A percentile compares a stretch with the other conserved stretches of the same genome.
phyloP scores from a whole-genome alignment of 2,329 filamentous ascomycete species.

The Pseudogymnoascus sp. region DNA sequence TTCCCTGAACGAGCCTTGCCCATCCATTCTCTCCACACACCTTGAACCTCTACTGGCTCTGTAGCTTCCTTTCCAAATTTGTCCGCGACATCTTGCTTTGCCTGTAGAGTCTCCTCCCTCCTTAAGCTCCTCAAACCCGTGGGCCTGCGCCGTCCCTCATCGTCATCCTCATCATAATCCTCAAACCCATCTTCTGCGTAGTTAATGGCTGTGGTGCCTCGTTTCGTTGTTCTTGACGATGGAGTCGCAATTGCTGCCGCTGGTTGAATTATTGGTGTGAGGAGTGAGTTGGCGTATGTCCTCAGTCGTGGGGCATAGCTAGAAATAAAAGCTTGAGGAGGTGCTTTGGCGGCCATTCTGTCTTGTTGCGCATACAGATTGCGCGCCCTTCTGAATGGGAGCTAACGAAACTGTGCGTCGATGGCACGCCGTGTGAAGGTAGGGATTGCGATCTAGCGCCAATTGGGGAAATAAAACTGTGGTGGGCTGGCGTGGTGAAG shows the following conservation, averaged over 20 bases:
- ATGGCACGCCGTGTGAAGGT: background rate
- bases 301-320: constrained; percentile 87
- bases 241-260: constrained; percentile 57
- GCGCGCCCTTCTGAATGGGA: background rate
- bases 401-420: background rate
- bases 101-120: constrained; percentile 61
- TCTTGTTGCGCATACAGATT: background rate
- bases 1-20: constrained; percentile 54
- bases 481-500: background rate
- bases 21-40: constrained; percentile 95
- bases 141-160: constrained; percentile 60
- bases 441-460: background rate
- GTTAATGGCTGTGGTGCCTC: constrained; percentile 92
- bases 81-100: constrained; percentile 58
- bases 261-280: constrained; percentile 72
- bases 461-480: background rate
- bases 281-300: constrained; percentile 82
- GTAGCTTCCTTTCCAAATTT: constrained; percentile 77
- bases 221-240: constrained; percentile 81
- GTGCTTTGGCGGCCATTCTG: constrained; percentile 28
- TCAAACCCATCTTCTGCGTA: constrained; percentile 96
- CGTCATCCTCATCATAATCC: constrained; percentile 69
- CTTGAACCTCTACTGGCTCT: constrained; percentile 74
- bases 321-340: constrained; percentile 80
- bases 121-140: constrained; percentile 78